Base-by-base conservation (phyloP, 1,284 basidiomycete species). In the Sporisorium iseilematis-ciliati region DNA sequence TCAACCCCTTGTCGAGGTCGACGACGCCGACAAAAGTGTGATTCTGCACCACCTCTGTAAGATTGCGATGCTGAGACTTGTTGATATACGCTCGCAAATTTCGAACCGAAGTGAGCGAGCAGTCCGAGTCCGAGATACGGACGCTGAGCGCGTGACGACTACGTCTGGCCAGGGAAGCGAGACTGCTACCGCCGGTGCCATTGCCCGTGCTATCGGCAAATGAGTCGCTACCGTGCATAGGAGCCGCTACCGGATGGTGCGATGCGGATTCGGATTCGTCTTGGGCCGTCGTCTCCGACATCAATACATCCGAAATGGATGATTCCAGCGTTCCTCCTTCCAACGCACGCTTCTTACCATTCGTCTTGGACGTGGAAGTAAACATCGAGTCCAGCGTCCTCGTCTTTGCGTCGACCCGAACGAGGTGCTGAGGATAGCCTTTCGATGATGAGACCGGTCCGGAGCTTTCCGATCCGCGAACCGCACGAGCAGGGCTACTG, bases 21-120 rank as follows among this genome's bases (percentile, higher is more conserved):
- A 95, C 93, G 25, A 98, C 90, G 1, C 96, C 96, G 35, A 99
- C 95, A 82, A 97, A 97, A 0, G 91, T 92, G 81, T 97, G 94
- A 48, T 93, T 91, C 71, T 91, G 89, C 38, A 99, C 83, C 41
- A 98, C 92, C 75, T 95, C 92, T 0, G 90, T 90, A 18, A 97
- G 87, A 42, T 91, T 95, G 95, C 80, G 53, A 59, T 95, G 93
- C 66, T 90, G 90, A 12, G 87, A 87, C 77, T 90, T 91, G 31
- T 86, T 78, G 0, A 93, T 87, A 1, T 87, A 88, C 42, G 88
- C 87, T 35, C 96, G 88, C 61, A 99, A 86, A 45, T 88, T 88
- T 57, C 87, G 86, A 12, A 99, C 89, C n/a, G 94, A 97, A 3
- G 90, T 91, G 57, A 99, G 86, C 53, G 89, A 89, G 82, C 93